A percentile compares a stretch with the other conserved stretches of the same genome.
phyloP scores from a whole-genome alignment of 2,329 filamentous ascomycete species.

The Neospermospora avenae region DNA sequence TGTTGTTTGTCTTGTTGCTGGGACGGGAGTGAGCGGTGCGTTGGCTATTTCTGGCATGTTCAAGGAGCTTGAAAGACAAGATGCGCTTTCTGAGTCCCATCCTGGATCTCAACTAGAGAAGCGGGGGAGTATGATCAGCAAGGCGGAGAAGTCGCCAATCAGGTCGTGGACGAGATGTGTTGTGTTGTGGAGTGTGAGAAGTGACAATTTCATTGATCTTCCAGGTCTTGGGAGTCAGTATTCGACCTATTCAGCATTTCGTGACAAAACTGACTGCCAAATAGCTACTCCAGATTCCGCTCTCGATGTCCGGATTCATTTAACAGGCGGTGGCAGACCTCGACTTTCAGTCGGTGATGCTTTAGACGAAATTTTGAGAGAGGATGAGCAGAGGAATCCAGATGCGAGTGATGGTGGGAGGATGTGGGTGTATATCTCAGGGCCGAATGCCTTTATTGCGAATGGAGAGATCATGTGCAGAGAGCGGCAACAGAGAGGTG shows the following conservation, averaged over 20 bases:
- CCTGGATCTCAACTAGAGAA: neutral
- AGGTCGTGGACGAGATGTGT: slow-evolving; percentile 23
- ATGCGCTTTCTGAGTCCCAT: neutral
- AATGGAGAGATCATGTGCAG: slow-evolving; percentile 24
- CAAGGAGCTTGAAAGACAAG: slow-evolving; percentile 11
- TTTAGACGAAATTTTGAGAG: slow-evolving; percentile 9
- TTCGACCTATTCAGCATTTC: neutral
- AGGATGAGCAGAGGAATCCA: neutral
- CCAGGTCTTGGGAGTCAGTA: slow-evolving; percentile 15
- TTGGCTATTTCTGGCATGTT: slow-evolving; percentile 29
- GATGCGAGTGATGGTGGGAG: neutral
- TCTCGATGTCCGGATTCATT: slow-evolving; percentile 20
- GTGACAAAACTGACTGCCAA: neutral
- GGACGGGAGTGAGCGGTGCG: slow-evolving; percentile 29
- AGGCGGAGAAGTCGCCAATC: neutral
- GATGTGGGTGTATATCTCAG: slow-evolving; percentile 29
- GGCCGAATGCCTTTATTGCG: slow-evolving; percentile 27
- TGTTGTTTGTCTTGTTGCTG: slow-evolving; percentile 25
- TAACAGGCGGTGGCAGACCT: slow-evolving; percentile 21
- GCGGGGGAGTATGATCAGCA: neutral
- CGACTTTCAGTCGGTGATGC: slow-evolving; percentile 17
- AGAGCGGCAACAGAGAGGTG: slow-evolving; percentile 7
- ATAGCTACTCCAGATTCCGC: neutral
- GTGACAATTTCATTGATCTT: slow-evolving; percentile 21
- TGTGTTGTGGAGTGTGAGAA: slow-evolving; percentile 27